Evolutionary conservation across 441 rosid genomes (phyloP).

Genomic region (Croton laevigatus): DNA sequence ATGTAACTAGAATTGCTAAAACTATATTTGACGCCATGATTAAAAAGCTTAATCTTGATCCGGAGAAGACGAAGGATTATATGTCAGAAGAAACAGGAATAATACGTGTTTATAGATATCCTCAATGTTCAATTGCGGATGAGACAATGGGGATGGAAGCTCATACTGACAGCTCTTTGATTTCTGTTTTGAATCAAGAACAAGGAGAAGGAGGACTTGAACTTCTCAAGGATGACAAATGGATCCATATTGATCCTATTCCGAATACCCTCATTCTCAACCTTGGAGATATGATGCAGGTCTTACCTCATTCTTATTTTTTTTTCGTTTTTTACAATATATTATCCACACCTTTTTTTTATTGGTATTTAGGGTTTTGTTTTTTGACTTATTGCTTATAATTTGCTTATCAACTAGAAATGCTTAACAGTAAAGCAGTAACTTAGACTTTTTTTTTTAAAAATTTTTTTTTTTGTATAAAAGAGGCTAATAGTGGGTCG

Average conservation of each 20-base stretch:
- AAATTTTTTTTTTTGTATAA: too few species aligned
- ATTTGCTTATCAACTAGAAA: not conserved
- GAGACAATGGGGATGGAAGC: conserved; percentile 47
- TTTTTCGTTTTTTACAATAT: too few species aligned
- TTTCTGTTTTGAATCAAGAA: conserved; percentile 59
- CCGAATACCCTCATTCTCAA: conserved; percentile 52
- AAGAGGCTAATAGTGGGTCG: too few species aligned
- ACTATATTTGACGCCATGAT: conserved; percentile 46
- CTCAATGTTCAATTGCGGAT: conserved; percentile 17
- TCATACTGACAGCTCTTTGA: conserved; percentile 77
- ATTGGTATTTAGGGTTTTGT: not conserved
- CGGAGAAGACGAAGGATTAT: conserved; percentile 21
- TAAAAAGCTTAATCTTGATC: conserved; percentile 39
- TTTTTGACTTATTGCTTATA: not conserved
- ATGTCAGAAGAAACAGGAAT: conserved; percentile 54
- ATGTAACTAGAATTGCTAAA: conserved; percentile 46
- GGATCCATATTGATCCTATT: conserved; percentile 50
- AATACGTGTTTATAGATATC: conserved; percentile 62
- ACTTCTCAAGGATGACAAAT: conserved; percentile 49
- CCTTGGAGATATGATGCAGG: conserved; percentile 92
- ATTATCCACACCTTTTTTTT: too few species aligned
- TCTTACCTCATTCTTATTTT: conserved; percentile 5
- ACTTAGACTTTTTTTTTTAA: too few species aligned
- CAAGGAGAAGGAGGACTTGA: conserved; percentile 68
- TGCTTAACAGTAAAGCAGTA: too few species aligned